These are phyloP conservation scores for Talaromyces islandicus DNA, from an alignment of 2,329 filamentous ascomycete species.

Conservation along the genomic window DNA sequence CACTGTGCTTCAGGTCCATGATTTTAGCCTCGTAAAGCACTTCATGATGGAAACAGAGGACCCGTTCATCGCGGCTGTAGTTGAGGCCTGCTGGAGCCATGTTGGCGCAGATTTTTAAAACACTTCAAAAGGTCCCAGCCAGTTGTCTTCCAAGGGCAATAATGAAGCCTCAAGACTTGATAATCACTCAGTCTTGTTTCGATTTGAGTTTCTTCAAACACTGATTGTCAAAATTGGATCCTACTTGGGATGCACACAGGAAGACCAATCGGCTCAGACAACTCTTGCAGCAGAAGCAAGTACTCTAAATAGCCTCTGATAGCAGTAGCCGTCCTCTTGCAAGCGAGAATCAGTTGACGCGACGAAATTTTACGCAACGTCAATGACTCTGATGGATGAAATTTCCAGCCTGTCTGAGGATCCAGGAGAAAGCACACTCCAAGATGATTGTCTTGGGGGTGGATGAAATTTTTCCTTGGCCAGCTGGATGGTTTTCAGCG, in stretches of 20 bases:
- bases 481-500: not conserved
- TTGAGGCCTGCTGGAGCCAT: conserved; percentile 57
- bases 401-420: not conserved
- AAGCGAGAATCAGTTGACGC: not conserved
- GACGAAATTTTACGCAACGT: not conserved
- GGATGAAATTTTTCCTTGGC: not conserved
- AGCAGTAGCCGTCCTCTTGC: not conserved
- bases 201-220: not conserved
- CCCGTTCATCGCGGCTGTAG: conserved; percentile 75
- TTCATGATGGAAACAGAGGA: conserved; percentile 95
- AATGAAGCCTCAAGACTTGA: not conserved
- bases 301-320: not conserved
- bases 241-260: not conserved
- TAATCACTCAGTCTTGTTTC: not conserved
- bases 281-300: not conserved
- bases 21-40: conserved; percentile 97
- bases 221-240: not conserved
- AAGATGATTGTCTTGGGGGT: not conserved
- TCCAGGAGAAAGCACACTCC: not conserved
- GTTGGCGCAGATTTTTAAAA: conserved; percentile 32
- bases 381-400: not conserved
- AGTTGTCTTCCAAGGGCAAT: not conserved
- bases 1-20: conserved; percentile 64
- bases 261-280: not conserved
- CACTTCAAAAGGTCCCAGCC: not conserved